Evolutionary conservation across 163 green algal genomes (phyloP), one percentile per base, ranked within the genome.

Genomic region (Scenedesmus sp.): DNA sequence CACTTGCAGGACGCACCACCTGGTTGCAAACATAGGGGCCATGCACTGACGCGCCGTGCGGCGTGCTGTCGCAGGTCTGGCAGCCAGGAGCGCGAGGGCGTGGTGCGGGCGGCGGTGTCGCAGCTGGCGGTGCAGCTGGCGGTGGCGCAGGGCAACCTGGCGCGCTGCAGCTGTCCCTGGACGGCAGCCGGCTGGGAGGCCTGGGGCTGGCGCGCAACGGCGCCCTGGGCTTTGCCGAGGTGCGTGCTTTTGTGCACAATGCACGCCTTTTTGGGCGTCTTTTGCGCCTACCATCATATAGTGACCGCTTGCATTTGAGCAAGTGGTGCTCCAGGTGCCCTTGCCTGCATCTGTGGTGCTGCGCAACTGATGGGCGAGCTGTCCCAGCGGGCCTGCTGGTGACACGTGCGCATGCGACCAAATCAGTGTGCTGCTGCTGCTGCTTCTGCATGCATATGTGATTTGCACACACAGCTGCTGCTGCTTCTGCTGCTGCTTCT

Each of bases 121-220:
- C 9, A 7, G 24, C 56, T 94, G 20, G 91, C 91, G 15, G 37
- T 43, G 30, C 43, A 73, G 70, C 65, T 82, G 15, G 89, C 91
- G 5, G 24, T 81, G 18, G 61, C 80, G 6, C 70, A 95, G 73
- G 89, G 88, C 18, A 51, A 90, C 18, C 40, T 91, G 4, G 18
- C 37, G 18, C 65, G 30, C 87, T 94, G 80, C 81, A 93, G 82
- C 81, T 96, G 73, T 83, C 86, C 16, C 10, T 85, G 53, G 91
- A 93, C 3, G 87, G 82, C 37, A 72, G 87, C 42, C 91, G 94
- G 33, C 90, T 97, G 87, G 95, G 95, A 26, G 81, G 22, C 0
- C 83, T 96, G 12, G 84, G 46, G 0, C 40, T 96, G 4, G 30
- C 88, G 10, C 90, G 93, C 0, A 86, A 81, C 33, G 94, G 94